These are phyloP conservation scores for Rhizopogon salebrosus DNA, from an alignment of 768 basidiomycete genomes.

Conservation along the genomic window DNA sequence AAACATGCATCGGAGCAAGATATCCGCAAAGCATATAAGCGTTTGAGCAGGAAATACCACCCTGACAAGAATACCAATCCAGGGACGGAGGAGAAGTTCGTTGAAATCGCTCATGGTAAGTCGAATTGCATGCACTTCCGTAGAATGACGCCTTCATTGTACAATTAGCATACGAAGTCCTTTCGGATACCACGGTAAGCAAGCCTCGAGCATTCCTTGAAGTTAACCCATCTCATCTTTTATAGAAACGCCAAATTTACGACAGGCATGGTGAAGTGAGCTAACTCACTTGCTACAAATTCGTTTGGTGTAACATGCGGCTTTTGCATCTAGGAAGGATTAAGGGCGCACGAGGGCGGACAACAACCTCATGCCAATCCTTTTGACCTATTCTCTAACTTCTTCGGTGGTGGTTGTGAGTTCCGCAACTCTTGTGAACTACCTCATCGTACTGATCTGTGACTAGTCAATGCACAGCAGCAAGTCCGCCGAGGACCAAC, in stretches of 20 bases:
- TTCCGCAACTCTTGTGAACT: slow-evolving; percentile 10
- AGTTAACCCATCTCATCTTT: slow-evolving; percentile 1
- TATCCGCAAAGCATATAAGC: slow-evolving; percentile 89
- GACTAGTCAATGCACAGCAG: slow-evolving; percentile 39
- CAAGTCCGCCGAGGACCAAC: slow-evolving; percentile 74
- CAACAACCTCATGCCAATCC: slow-evolving; percentile 74
- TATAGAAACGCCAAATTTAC: slow-evolving; percentile 87
- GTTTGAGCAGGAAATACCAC: slow-evolving; percentile 82
- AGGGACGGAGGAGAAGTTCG: slow-evolving; percentile 79
- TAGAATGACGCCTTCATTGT: slow-evolving; percentile 1
- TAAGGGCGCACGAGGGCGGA: slow-evolving; percentile 90
- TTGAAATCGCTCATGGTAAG: slow-evolving; percentile 86
- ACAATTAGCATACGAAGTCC: slow-evolving; percentile 83
- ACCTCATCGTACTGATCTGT: slow-evolving; percentile 8
- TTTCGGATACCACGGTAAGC: slow-evolving; percentile 73
- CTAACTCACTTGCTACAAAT: not conserved
- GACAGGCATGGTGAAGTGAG: slow-evolving; percentile 86
- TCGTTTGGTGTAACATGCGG: slow-evolving; percentile 8
- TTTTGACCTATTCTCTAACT: slow-evolving; percentile 89
- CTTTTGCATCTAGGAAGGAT: slow-evolving; percentile 57
- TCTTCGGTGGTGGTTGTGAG: slow-evolving; percentile 83
- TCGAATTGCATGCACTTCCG: not conserved
- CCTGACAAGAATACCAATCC: slow-evolving; percentile 94
- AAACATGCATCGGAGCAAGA: slow-evolving; percentile 82
- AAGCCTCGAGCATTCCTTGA: slow-evolving; percentile 16